Conservation (phyloP, 2,329 filamentous ascomycete species). For the Aspergillus calidoustus region DNA sequence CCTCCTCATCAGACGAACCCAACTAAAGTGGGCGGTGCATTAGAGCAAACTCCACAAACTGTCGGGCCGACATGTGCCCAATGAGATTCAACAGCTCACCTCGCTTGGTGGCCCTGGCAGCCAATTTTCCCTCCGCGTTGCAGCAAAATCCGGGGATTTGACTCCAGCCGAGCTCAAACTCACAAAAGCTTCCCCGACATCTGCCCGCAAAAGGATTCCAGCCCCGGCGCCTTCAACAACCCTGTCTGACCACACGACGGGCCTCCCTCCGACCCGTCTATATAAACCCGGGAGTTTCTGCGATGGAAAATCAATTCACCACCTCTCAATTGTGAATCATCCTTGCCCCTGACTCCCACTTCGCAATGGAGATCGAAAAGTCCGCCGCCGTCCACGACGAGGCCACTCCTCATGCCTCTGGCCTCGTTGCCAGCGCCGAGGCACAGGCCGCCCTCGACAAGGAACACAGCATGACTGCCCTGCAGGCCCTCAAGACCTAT, state of each 20-base stretch:
- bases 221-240: neutral
- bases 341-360: neutral
- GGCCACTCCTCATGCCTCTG: conserved; percentile 1
- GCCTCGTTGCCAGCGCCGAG: conserved; percentile 13
- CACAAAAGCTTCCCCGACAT: neutral
- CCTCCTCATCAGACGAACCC: neutral
- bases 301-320: neutral
- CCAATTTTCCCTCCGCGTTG: neutral
- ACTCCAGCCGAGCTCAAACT: neutral
- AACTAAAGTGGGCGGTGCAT: neutral
- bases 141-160: neutral
- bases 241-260: neutral
- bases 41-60: neutral
- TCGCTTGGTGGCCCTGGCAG: neutral
- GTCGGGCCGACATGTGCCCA: neutral
- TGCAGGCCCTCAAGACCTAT: conserved; percentile 34
- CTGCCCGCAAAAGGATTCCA: neutral
- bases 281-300: conserved; percentile 5
- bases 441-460: conserved; percentile 21
- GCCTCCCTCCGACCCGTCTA: conserved; percentile 2
- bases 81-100: neutral
- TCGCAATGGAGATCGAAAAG: conserved; percentile 13
- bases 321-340: neutral
- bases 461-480: conserved; percentile 41
- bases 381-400: neutral